Evolutionary conservation across 1,284 basidiomycete species (phyloP).

Genomic region (Crucibulum parvulum): DNA sequence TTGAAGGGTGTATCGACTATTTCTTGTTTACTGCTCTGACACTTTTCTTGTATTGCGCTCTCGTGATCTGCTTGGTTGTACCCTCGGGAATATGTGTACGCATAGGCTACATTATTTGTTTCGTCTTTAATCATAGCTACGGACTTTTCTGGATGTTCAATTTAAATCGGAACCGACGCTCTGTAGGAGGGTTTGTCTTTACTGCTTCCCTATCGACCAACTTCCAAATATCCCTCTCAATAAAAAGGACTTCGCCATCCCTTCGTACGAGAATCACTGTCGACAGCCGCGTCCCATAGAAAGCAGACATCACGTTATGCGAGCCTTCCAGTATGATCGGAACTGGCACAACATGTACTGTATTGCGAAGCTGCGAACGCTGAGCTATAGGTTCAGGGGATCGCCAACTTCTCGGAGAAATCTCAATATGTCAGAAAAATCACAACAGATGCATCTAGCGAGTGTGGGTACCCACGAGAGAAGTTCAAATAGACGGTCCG

Average conservation of each 20-base stretch:
- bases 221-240: conserved; percentile 77
- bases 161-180: conserved; percentile 62
- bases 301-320: conserved; percentile 14
- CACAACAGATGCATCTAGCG: conserved; percentile 15
- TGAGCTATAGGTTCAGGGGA: conserved; percentile 50
- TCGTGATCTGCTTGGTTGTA: neutral
- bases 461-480: conserved; percentile 60
- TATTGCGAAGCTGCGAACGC: conserved; percentile 61
- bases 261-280: conserved; percentile 73
- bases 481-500: conserved; percentile 64
- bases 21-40: neutral
- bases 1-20: neutral
- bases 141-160: conserved; percentile 30
- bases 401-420: conserved; percentile 52
- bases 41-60: conserved; percentile 3
- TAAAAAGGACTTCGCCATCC: conserved; percentile 66
- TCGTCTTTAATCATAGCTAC: conserved; percentile 8
- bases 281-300: conserved; percentile 76
- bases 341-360: conserved; percentile 66
- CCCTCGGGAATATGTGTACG: conserved; percentile 1
- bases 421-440: conserved; percentile 28
- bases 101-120: neutral
- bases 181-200: conserved; percentile 47
- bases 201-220: conserved; percentile 43
- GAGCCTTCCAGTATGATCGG: conserved; percentile 26